Conservation (phyloP, 1,284 basidiomycete species). For the Lignosus rhinocerotis region DNA sequence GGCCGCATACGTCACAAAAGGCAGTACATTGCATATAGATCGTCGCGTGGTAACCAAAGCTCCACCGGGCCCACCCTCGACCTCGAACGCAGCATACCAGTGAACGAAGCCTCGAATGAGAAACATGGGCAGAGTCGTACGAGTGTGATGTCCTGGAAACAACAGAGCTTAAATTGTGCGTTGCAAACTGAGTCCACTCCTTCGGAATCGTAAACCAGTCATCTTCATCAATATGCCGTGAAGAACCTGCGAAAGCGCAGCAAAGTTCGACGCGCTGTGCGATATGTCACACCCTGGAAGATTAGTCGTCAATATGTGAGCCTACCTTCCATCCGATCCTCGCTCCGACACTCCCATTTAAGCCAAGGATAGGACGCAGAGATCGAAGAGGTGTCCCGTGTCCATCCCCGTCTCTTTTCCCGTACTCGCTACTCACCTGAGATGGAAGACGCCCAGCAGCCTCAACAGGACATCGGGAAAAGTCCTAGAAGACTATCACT, state of each 20-base stretch:
- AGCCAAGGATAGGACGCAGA: neutral
- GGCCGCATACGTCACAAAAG: neutral
- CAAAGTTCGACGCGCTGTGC: neutral
- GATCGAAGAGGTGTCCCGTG: neutral
- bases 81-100: neutral
- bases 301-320: neutral
- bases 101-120: too few relatives aligned
- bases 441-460: neutral
- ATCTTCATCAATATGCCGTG: neutral
- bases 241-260: neutral
- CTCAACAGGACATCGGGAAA: neutral
- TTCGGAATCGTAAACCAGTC: neutral
- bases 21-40: neutral
- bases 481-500: neutral
- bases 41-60: neutral
- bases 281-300: neutral
- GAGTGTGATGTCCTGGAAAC: neutral
- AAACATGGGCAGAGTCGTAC: neutral
- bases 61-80: neutral
- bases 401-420: neutral
- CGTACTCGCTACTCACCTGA: neutral
- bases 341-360: neutral
- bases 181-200: neutral
- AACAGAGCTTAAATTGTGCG: neutral
- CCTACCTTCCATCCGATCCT: neutral